These are phyloP conservation scores for Lentinus brumalis DNA, from an alignment of 768 basidiomycete species.

Conservation along the genomic window DNA sequence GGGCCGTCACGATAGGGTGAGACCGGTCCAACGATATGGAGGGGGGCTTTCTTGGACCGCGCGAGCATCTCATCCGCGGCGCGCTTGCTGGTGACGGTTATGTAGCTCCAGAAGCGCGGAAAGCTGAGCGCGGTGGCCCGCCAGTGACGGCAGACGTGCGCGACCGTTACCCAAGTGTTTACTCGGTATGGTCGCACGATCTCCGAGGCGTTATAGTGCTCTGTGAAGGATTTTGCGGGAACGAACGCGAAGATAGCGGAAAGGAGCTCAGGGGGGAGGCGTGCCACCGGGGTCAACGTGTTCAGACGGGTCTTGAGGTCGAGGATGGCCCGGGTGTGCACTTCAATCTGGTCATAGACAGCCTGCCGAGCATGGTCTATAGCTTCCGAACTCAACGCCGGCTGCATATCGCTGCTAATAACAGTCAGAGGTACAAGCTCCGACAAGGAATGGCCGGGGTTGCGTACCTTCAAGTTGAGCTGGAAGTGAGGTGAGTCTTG, in stretches of 20 bases:
- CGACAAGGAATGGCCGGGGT: too few species aligned
- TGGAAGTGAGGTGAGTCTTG: too few species aligned
- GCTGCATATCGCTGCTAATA: too few species aligned
- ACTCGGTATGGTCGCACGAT: not conserved
- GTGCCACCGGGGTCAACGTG: slow-evolving; percentile 8
- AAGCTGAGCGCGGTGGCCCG: slow-evolving; percentile 6
- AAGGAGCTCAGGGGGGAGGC: slow-evolving; percentile 17
- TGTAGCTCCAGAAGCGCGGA: slow-evolving; percentile 16
- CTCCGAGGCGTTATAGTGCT: too few species aligned
- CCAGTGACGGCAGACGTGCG: slow-evolving; percentile 14
- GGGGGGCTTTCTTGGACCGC: slow-evolving; percentile 12
- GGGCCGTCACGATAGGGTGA: not conserved
- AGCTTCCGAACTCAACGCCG: not conserved
- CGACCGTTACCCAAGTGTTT: slow-evolving; percentile 4
- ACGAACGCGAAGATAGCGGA: slow-evolving; percentile 13
- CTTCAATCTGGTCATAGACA: slow-evolving; percentile 7
- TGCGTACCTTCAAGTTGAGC: too few species aligned
- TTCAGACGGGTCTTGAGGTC: slow-evolving; percentile 11
- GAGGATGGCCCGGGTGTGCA: slow-evolving; percentile 4
- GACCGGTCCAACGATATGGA: slow-evolving; percentile 2
- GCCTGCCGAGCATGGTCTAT: not conserved
- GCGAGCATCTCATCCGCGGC: slow-evolving; percentile 2
- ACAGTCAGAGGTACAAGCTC: too few species aligned
- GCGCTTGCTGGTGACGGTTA: not conserved
- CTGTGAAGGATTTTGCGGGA: not conserved